These are phyloP conservation scores for Microbotryum intermedium DNA, from an alignment of 1,284 basidiomycete species.

Conservation along the genomic window DNA sequence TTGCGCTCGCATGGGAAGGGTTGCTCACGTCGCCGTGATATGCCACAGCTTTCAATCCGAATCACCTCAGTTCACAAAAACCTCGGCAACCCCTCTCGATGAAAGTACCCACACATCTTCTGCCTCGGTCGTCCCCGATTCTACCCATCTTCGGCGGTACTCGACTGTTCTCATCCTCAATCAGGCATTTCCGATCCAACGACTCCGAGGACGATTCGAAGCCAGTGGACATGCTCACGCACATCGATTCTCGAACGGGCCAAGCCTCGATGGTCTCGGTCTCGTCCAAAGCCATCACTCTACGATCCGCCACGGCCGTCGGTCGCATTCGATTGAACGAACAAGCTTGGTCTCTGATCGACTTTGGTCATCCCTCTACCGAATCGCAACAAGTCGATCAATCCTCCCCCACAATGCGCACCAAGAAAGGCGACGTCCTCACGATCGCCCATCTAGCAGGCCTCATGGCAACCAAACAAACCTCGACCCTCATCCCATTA, in stretches of 20 bases:
- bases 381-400: not conserved
- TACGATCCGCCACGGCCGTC: constrained; percentile 61
- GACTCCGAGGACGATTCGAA: not conserved
- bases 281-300: constrained; percentile 55
- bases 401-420: constrained; percentile 44
- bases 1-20: not conserved
- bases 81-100: not conserved
- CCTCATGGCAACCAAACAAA: constrained; percentile 77
- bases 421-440: constrained; percentile 64
- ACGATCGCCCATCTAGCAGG: constrained; percentile 71
- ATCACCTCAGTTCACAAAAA: not conserved
- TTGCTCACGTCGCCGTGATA: no score
- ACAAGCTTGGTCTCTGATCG: constrained; percentile 56
- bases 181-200: no score
- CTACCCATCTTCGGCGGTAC: not conserved
- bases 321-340: constrained; percentile 65
- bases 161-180: not conserved
- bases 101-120: not conserved
- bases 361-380: constrained; percentile 17
- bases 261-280: constrained; percentile 74
- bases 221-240: constrained; percentile 46
- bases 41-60: no score
- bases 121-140: not conserved
- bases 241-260: constrained; percentile 56
- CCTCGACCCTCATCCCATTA: constrained; percentile 69